Base-by-base conservation (phyloP, 495 filamentous ascomycete species). In the Annulohypoxylon maeteangense region DNA sequence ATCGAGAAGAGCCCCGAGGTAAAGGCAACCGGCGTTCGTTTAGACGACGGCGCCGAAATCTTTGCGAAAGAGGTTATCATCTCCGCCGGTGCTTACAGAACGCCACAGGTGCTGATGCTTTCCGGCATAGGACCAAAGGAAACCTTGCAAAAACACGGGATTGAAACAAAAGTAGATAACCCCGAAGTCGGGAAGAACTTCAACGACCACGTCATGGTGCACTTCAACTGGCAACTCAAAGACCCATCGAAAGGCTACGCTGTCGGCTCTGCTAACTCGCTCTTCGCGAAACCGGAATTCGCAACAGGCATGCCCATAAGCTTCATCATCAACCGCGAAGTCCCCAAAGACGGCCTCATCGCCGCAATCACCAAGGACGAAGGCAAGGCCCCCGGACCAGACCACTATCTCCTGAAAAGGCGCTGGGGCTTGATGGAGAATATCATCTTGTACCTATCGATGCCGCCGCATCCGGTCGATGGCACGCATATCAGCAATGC, bases 51-150 rank as follows among this genome's bases (percentile, higher is more conserved):
- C 54, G 40, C 77, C 67, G 32, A 66, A 75, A 80, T 81, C 55
- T 36, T 75, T 4, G 71, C 74, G 6, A 82, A 86, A 31, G 87
- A 90, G 31, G 81, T 90, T 22, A 85, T 91, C 50, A 67, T 91
- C 6, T 81, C 81, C 7, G 81, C 83, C 20, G 89, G 89, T 7
- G 78, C 88, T 1, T 77, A 87, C 32, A 81, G 88, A 67, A 79
- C 81, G 0, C 87, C 88, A 4, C 83, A 87, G 47, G 74, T 89
- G 29, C 79, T 89, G 1, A 85, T 87, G 82, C 82, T 87, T 12
- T 88, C 86, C 2, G 88, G 87, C 1, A 81, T 90, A 44, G 87
- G 87, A 2, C 84, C 86, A 0, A 74, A 76, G 12, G 63, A 74
- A 0, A 78, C 85, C 4, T 79, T 90, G 0, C 40, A 76, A 11